A percentile compares a stretch with the other conserved stretches of the same genome.
These are phyloP conservation scores for Colletotrichum phormii DNA, from an alignment of 2,329 filamentous ascomycete genomes.

Conservation along the genomic window DNA sequence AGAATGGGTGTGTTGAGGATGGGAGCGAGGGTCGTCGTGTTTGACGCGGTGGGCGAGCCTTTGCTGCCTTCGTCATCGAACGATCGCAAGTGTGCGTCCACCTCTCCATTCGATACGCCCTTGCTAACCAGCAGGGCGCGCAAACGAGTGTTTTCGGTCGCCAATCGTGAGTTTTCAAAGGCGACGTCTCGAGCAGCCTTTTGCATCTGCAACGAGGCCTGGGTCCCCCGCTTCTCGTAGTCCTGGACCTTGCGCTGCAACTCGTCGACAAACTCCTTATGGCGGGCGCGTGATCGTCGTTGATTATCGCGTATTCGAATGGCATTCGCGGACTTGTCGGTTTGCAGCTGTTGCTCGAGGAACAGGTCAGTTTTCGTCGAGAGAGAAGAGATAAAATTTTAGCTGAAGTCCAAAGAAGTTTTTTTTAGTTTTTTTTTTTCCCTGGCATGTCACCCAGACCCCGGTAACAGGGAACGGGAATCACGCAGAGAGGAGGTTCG, in stretches of 20 bases:
- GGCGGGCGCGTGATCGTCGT: constrained; percentile 63
- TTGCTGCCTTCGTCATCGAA: constrained; percentile 45
- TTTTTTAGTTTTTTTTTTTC: background rate
- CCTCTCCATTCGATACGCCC: constrained; percentile 52
- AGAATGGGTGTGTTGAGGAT: constrained; percentile 26
- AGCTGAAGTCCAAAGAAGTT: background rate
- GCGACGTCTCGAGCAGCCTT: constrained; percentile 61
- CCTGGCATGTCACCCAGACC: constrained; percentile 1
- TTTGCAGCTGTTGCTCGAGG: constrained; percentile 34
- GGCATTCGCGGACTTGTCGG: constrained; percentile 39
- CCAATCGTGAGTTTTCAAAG: constrained; percentile 59
- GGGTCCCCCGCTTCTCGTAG: constrained; percentile 59
- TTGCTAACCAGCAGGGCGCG: constrained; percentile 54
- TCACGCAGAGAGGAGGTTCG: background rate
- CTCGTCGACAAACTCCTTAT: constrained; percentile 60
- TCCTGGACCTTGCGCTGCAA: constrained; percentile 59
- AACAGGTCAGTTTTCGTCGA: constrained; percentile 21
- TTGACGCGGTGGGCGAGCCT: constrained; percentile 39
- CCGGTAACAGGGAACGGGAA: background rate
- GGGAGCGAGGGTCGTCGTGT: constrained; percentile 11
- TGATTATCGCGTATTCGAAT: constrained; percentile 63
- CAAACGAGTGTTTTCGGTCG: constrained; percentile 59
- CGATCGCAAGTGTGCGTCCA: constrained; percentile 53
- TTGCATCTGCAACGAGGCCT: constrained; percentile 66
- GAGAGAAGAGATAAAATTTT: background rate